A percentile compares a stretch with the other conserved stretches of the same genome.
Conservation (phyloP, 1,139 yeast species). For the Fermentozyma sake region DNA sequence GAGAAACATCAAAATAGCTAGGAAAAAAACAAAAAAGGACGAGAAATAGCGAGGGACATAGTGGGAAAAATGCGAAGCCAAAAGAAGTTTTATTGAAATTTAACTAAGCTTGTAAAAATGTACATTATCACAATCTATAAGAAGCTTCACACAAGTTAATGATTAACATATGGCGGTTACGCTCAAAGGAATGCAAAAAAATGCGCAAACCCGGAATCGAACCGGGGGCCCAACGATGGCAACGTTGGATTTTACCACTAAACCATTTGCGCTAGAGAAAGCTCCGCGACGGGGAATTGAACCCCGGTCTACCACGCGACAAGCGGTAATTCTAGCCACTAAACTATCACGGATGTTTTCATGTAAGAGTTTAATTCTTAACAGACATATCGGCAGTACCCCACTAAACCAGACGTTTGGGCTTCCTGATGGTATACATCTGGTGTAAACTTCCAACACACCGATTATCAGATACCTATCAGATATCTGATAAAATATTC, state of each 20-base stretch:
- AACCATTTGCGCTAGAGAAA: constrained; percentile 11
- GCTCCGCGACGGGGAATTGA: constrained; percentile 68
- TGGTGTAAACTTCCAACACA: too few relatives aligned
- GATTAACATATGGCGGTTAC: neutral
- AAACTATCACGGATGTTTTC: constrained; percentile 36
- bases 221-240: constrained; percentile 13
- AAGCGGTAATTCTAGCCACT: constrained; percentile 46
- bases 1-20: too few relatives aligned
- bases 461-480: too few relatives aligned
- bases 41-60: too few relatives aligned
- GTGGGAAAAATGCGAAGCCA: too few relatives aligned
- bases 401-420: neutral
- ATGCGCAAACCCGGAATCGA: constrained; percentile 13
- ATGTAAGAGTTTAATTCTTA: neutral
- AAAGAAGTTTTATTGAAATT: too few relatives aligned
- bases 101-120: too few relatives aligned
- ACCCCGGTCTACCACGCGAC: constrained; percentile 67
- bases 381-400: constrained; percentile 1
- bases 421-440: too few relatives aligned
- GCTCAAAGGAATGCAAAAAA: constrained; percentile 1
- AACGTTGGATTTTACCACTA: constrained; percentile 10
- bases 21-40: too few relatives aligned
- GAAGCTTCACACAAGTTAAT: too few relatives aligned
- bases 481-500: too few relatives aligned
- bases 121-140: too few relatives aligned